Conservation (phyloP, 2,329 filamentous ascomycete species). For the Claviceps fusiformis region DNA sequence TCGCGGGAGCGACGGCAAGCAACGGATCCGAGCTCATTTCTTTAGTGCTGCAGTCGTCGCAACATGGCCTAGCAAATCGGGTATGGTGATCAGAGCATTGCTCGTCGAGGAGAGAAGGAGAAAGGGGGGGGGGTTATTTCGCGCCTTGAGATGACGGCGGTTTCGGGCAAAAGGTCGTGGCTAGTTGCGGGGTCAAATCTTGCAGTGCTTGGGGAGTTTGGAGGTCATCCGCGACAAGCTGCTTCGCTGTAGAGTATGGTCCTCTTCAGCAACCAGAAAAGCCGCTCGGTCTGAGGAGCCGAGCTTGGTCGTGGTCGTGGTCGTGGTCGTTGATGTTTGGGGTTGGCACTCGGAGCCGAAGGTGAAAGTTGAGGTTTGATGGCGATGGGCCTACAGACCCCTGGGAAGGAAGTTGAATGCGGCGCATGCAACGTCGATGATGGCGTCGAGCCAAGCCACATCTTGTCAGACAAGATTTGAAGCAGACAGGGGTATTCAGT, state of each 20-base stretch:
- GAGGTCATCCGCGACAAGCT: neutral
- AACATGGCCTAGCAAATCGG: conserved; percentile 16
- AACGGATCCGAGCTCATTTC: conserved; percentile 78
- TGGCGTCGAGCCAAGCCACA: neutral
- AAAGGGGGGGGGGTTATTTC: neutral
- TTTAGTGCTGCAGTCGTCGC: conserved; percentile 33
- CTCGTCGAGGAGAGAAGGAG: neutral
- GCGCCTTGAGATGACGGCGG: neutral
- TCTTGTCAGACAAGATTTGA: neutral
- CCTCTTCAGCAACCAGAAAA: neutral
- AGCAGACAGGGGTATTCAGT: neutral
- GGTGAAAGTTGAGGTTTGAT: neutral
- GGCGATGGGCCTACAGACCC: too few relatives aligned
- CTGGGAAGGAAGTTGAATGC: neutral
- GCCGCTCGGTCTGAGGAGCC: neutral
- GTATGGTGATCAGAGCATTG: neutral
- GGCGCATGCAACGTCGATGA: neutral
- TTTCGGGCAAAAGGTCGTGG: neutral
- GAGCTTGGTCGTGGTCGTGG: neutral
- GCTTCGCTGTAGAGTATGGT: neutral
- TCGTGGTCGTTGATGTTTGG: neutral
- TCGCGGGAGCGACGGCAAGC: conserved; percentile 80
- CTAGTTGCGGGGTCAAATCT: neutral
- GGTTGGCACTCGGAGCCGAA: neutral
- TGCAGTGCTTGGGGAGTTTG: neutral